Conservation (phyloP, 1,284 basidiomycete genomes). For the Boletus holoroseus region DNA sequence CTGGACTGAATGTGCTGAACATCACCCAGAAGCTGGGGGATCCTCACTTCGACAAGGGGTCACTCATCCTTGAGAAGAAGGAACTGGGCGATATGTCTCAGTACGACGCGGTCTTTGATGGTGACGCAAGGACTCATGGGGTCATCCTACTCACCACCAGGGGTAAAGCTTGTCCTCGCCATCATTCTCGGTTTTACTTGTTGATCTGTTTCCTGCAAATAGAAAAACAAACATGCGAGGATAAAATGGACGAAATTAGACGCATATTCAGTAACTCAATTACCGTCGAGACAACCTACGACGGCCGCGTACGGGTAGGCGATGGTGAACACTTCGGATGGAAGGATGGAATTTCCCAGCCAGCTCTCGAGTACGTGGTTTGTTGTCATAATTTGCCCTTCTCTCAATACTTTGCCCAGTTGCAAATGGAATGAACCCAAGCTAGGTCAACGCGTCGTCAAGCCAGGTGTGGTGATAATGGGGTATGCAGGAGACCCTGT, state of each 20-base stretch:
- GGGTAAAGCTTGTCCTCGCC: not conserved
- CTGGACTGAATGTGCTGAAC: not conserved
- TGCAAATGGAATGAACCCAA: not conserved
- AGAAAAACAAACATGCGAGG: not conserved
- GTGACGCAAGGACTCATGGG: not conserved
- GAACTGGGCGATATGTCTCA: not conserved
- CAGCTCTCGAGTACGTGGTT: not conserved
- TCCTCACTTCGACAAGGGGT: not conserved
- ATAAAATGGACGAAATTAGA: not conserved
- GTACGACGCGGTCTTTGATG: not conserved
- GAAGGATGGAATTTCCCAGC: not conserved
- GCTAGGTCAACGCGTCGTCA: not conserved
- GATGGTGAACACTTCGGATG: not conserved
- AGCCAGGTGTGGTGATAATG: not conserved
- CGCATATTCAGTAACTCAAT: not conserved
- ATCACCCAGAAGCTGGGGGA: not conserved
- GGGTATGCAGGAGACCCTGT: not conserved
- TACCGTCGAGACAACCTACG: not conserved
- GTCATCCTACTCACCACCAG: not conserved
- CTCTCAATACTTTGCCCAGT: not conserved
- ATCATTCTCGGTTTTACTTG: not conserved
- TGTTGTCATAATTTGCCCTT: not conserved
- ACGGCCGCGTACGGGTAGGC: not conserved
- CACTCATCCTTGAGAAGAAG: not conserved
- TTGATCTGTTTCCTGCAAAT: not conserved